Evolutionary conservation across 352 stramenopile species (phyloP).

Genomic region (Globisporangium nunn): DNA sequence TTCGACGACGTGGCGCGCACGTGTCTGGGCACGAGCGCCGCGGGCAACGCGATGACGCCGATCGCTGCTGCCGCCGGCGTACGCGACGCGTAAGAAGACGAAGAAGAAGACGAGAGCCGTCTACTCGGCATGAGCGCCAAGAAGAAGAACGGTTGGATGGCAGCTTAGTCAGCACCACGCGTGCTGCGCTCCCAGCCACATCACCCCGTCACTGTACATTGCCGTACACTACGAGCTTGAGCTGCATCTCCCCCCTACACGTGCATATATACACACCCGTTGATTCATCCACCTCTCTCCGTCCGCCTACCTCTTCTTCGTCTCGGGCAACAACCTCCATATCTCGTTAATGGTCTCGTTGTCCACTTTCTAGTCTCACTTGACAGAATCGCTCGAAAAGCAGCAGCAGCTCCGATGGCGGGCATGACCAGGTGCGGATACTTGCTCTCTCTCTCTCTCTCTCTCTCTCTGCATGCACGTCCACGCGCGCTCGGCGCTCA

Average conservation of each 20-base stretch:
- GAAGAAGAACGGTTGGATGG: too few species aligned
- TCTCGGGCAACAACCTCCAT: too few species aligned
- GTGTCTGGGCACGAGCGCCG: slow-evolving; percentile 75
- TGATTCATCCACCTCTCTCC: background rate
- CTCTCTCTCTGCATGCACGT: background rate
- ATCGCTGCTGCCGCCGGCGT: slow-evolving; percentile 2
- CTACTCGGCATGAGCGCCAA: background rate
- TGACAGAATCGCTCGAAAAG: background rate
- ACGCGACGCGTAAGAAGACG: background rate
- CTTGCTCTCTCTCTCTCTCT: background rate
- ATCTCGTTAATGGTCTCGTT: too few species aligned
- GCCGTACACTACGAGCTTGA: background rate
- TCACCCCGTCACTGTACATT: background rate
- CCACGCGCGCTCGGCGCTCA: background rate
- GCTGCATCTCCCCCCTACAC: background rate
- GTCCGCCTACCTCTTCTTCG: background rate
- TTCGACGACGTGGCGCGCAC: slow-evolving; percentile 97
- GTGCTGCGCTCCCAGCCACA: background rate
- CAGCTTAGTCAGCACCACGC: too few species aligned
- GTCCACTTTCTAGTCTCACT: too few species aligned
- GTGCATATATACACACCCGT: background rate
- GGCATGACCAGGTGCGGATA: slow-evolving; percentile 62
- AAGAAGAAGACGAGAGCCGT: background rate
- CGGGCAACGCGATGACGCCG: slow-evolving; percentile 18
- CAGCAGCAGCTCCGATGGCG: slow-evolving; percentile 30